Percentiles rank a stretch among this genome's conserved stretches.
Conservation (phyloP, 768 basidiomycete genomes). For the Austroboletus eburneus region DNA sequence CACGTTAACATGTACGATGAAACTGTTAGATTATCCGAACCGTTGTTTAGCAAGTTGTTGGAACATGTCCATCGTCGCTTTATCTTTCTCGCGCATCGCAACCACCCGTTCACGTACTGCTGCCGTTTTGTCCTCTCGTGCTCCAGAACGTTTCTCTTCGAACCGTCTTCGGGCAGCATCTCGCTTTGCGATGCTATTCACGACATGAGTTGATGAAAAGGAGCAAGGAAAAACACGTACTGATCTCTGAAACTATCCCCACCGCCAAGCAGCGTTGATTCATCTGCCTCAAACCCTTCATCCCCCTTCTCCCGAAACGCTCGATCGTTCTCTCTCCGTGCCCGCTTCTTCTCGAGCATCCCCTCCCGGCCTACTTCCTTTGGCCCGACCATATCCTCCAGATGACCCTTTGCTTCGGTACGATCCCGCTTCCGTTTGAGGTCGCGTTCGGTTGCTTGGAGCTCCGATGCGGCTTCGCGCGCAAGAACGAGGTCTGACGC, state of each 20-base stretch:
- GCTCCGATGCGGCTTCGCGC: conserved; percentile 56
- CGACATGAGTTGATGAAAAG: neutral
- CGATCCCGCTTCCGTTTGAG: conserved; percentile 66
- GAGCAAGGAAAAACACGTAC: conserved; percentile 38
- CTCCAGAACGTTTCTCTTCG: conserved; percentile 43
- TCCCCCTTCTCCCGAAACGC: conserved; percentile 70
- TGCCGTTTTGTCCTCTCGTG: conserved; percentile 47
- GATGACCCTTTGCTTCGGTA: conserved; percentile 57
- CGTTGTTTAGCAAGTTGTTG: conserved; percentile 85
- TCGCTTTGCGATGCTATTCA: conserved; percentile 60
- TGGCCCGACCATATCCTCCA: conserved; percentile 81
- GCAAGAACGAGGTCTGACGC: conserved; percentile 66
- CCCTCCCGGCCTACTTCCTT: conserved; percentile 78
- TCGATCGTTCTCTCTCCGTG: conserved; percentile 64
- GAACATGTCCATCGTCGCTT: conserved; percentile 96
- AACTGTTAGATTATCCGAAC: conserved; percentile 54
- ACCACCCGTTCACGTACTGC: conserved; percentile 56
- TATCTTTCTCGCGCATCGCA: conserved; percentile 74
- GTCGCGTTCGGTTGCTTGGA: conserved; percentile 46
- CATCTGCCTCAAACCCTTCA: conserved; percentile 74
- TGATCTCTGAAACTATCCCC: conserved; percentile 77
- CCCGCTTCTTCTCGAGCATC: conserved; percentile 82
- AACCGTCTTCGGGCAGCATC: conserved; percentile 67
- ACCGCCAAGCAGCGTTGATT: conserved; percentile 76
- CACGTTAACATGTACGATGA: conserved; percentile 8